These are phyloP conservation scores for Lecanicillium sp. DNA, from an alignment of 2,329 filamentous ascomycete genomes.

Conservation along the genomic window DNA sequence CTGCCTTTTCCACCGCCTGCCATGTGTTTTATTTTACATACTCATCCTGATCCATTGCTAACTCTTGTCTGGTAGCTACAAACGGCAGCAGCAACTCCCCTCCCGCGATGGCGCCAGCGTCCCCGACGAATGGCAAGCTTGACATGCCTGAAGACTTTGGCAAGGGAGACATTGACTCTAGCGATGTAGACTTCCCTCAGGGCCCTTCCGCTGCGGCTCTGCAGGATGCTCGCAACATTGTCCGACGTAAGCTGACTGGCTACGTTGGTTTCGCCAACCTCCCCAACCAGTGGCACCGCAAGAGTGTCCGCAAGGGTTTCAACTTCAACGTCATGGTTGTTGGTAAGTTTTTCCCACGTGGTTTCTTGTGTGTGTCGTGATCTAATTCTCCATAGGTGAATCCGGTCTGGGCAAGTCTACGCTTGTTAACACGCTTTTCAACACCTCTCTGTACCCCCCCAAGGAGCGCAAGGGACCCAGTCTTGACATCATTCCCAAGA, in stretches of 20 bases:
- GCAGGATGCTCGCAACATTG: slow-evolving; percentile 83
- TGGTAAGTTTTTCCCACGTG: slow-evolving; percentile 53
- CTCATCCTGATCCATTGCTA: slow-evolving; percentile 23
- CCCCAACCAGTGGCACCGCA: slow-evolving; percentile 99
- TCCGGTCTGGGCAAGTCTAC: slow-evolving; percentile 98
- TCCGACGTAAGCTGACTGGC: slow-evolving; percentile 94
- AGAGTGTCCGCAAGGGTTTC: slow-evolving; percentile 99
- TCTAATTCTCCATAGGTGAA: slow-evolving; percentile 63
- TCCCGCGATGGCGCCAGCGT: slow-evolving; percentile 33
- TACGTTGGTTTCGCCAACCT: slow-evolving; percentile 98
- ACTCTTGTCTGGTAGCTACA: slow-evolving; percentile 29
- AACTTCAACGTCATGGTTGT: slow-evolving; percentile 99
- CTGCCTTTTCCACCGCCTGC: neutral
- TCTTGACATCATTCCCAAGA: slow-evolving; percentile 98
- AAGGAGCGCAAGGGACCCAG: slow-evolving; percentile 97
- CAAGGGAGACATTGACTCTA: slow-evolving; percentile 28
- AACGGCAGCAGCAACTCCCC: slow-evolving; percentile 36
- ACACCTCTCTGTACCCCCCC: slow-evolving; percentile 96
- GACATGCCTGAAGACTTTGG: slow-evolving; percentile 19
- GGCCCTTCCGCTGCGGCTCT: slow-evolving; percentile 30
- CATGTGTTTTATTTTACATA: too few relatives aligned
- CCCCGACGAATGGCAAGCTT: slow-evolving; percentile 31
- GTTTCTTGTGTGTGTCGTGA: neutral
- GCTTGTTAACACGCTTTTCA: slow-evolving; percentile 98
- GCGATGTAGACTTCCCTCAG: slow-evolving; percentile 28